phyloP scores from a whole-genome alignment of 768 basidiomycete genomes.

The Trametes gibbosa region DNA sequence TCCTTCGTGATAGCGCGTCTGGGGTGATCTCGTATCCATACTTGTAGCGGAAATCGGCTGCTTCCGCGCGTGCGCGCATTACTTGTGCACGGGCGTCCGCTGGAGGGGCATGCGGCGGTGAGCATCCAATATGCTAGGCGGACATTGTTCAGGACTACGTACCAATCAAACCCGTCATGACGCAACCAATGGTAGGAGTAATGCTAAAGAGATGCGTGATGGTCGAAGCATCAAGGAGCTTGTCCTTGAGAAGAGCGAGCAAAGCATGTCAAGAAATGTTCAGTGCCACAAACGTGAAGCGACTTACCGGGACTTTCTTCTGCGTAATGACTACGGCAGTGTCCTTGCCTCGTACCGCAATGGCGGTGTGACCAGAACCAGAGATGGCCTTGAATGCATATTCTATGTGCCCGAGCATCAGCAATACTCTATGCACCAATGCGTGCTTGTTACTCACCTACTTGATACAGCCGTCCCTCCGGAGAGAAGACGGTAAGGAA shows the following conservation, averaged over 20 bases:
- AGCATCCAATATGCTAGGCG: background rate
- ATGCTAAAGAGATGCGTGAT: constrained; percentile 96
- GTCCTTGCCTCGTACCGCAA: constrained; percentile 91
- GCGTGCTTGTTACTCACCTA: constrained; percentile 56
- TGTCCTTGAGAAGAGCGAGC: constrained; percentile 60
- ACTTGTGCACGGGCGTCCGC: constrained; percentile 95
- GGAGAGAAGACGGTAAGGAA: constrained; percentile 97
- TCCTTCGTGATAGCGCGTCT: constrained; percentile 87
- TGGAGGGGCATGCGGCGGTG: constrained; percentile 27
- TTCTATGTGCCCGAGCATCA: constrained; percentile 46
- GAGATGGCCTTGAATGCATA: constrained; percentile 99
- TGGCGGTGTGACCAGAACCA: constrained; percentile 91
- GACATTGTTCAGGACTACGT: constrained; percentile 20
- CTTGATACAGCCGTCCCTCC: constrained; percentile 97
- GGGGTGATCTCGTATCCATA: constrained; percentile 98
- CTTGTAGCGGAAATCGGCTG: constrained; percentile 92
- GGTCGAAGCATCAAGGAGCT: constrained; percentile 91
- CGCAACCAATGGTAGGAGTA: constrained; percentile 94
- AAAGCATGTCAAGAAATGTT: background rate
- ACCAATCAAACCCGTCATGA: constrained; percentile 98
- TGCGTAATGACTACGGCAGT: constrained; percentile 96
- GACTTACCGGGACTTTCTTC: constrained; percentile 93
- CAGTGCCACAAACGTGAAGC: background rate
- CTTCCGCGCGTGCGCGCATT: constrained; percentile 79
- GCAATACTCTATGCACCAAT: background rate